These are phyloP conservation scores for Diaporthe destruens DNA, from an alignment of 2,329 filamentous ascomycete genomes.

Conservation along the genomic window DNA sequence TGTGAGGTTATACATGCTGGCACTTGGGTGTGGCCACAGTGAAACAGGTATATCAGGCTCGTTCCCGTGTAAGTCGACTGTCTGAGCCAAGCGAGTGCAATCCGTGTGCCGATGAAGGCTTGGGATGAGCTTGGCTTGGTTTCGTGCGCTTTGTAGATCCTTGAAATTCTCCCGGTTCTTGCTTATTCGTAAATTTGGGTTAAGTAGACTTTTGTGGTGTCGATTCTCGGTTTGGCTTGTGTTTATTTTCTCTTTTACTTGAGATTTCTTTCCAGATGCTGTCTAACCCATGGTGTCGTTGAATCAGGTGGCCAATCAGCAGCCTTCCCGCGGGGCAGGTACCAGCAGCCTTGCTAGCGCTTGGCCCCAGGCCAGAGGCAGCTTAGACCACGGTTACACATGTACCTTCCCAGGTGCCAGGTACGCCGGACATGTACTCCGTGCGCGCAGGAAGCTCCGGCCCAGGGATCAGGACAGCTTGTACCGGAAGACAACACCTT, in stretches of 20 bases:
- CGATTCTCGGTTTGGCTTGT: not conserved
- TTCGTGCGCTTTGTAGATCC: not conserved
- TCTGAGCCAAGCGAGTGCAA: not conserved
- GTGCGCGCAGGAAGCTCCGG: conserved; percentile 24
- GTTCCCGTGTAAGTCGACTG: conserved; percentile 22
- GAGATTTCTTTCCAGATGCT: not conserved
- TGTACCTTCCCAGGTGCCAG: no score
- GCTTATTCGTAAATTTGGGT: not conserved
- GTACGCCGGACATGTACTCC: not conserved
- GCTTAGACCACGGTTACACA: not conserved
- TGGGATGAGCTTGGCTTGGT: not conserved
- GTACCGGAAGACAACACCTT: conserved; percentile 38
- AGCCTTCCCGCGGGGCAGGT: conserved; percentile 11
- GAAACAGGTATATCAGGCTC: not conserved
- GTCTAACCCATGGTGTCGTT: not conserved
- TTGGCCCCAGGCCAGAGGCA: conserved; percentile 6
- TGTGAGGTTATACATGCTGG: conserved; percentile 57
- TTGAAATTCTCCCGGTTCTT: accelerated
- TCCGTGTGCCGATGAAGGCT: not conserved
- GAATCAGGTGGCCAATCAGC: conserved; percentile 32
- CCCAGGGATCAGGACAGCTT: conserved; percentile 44
- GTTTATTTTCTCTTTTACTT: conserved; percentile 25
- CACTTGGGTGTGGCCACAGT: not conserved
- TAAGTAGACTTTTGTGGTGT: not conserved
- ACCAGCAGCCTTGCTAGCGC: conserved; percentile 16